Evolutionary conservation across 495 filamentous ascomycete species (phyloP).

Genomic region (Lasiosphaeria ovina): DNA sequence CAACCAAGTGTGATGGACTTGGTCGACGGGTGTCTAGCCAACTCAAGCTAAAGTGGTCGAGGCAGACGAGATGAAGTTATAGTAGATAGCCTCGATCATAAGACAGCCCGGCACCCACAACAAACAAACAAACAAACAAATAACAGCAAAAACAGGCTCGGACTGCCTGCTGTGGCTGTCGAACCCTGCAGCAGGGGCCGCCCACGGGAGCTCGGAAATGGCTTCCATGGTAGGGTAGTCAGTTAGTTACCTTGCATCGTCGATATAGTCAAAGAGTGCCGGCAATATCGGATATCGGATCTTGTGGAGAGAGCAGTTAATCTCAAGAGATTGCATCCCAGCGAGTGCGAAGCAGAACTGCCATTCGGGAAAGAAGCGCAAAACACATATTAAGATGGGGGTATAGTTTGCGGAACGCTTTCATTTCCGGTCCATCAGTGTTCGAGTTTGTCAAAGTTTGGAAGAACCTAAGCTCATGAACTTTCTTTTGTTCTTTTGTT

Average conservation of each 20-base stretch:
- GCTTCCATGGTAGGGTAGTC: background rate
- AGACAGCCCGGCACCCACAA: background rate
- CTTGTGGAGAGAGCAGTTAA: slow-evolving; percentile 18
- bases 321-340: slow-evolving; percentile 14
- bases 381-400: background rate
- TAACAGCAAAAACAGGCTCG: background rate
- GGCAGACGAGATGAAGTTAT: slow-evolving; percentile 23
- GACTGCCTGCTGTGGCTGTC: background rate
- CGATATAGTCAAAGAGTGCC: background rate
- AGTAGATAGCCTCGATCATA: slow-evolving; percentile 9
- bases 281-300: slow-evolving; percentile 12
- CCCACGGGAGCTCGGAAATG: background rate
- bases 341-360: background rate
- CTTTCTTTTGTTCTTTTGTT: too few relatives aligned
- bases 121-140: background rate
- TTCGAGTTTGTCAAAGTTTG: too few relatives aligned
- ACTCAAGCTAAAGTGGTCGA: background rate
- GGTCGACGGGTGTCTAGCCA: slow-evolving; percentile 3
- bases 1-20: background rate
- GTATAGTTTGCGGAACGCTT: background rate
- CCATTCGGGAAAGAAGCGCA: background rate
- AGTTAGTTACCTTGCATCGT: background rate
- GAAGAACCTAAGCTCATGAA: too few relatives aligned
- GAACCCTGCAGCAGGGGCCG: background rate
- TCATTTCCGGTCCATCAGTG: too few relatives aligned